Percentiles rank a stretch among this genome's conserved stretches.
phyloP scores from a whole-genome alignment of 805 yeast genomes.

The Schwanniomyces polymorphus region DNA sequence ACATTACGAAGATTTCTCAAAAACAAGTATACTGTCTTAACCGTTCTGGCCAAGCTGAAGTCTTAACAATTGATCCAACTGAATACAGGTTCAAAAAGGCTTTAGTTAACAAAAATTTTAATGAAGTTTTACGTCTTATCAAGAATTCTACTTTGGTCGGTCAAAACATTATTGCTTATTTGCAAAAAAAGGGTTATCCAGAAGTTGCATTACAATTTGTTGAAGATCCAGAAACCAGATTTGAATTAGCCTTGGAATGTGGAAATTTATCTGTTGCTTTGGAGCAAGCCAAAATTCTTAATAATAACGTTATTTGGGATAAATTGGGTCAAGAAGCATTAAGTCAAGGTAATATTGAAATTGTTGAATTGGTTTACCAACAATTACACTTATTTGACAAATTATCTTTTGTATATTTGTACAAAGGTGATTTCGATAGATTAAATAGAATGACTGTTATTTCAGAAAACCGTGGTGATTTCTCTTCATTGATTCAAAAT shows the following conservation, averaged over 20 bases:
- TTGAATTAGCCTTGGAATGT: conserved; percentile 92
- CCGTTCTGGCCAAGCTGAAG: conserved; percentile 83
- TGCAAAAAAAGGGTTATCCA: conserved; percentile 94
- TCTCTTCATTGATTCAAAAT: conserved; percentile 77
- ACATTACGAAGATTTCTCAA: conserved; percentile 71
- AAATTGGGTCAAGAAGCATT: conserved; percentile 83
- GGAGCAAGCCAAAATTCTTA: conserved; percentile 78
- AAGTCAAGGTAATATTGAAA: conserved; percentile 80
- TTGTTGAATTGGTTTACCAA: conserved; percentile 87
- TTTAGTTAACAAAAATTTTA: conserved; percentile 82
- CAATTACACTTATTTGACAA: conserved; percentile 84
- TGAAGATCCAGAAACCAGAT: conserved; percentile 92
- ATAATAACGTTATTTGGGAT: conserved; percentile 72
- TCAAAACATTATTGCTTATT: conserved; percentile 91
- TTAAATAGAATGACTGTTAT: conserved; percentile 82
- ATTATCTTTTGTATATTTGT: conserved; percentile 82
- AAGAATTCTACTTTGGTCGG: conserved; percentile 91
- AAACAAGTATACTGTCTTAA: conserved; percentile 75
- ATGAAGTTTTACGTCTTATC: conserved; percentile 88
- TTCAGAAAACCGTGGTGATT: conserved; percentile 85
- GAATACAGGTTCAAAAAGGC: conserved; percentile 97
- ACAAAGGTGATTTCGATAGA: conserved; percentile 77
- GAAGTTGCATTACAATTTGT: conserved; percentile 97
- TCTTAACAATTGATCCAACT: conserved; percentile 84
- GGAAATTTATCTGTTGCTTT: conserved; percentile 87